Conservation (phyloP, 805 yeast species). For the Teunomyces funiuensis region DNA sequence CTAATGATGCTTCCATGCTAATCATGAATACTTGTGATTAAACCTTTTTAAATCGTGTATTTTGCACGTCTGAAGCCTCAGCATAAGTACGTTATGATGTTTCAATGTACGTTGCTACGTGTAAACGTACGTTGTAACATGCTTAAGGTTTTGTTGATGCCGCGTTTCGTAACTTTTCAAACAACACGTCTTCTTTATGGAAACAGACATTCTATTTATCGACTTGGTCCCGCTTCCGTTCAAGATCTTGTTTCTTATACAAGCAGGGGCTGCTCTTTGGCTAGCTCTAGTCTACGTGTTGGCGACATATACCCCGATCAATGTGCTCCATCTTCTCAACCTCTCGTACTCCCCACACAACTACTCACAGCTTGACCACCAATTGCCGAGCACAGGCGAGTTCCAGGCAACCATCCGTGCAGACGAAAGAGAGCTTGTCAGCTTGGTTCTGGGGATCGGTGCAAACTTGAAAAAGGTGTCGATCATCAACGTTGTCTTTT, state of each 20-base stretch:
- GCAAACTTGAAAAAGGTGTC: constrained; percentile 28
- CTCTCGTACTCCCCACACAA: constrained; percentile 40
- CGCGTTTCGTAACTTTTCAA: no score
- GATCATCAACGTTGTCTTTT: constrained; percentile 22
- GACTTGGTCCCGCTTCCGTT: constrained; percentile 39
- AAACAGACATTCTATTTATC: constrained; percentile 5
- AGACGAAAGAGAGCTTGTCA: constrained; percentile 28
- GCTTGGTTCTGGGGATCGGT: constrained; percentile 36
- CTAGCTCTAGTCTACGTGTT: constrained; percentile 42
- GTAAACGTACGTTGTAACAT: no score
- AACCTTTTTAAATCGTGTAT: constrained; percentile 31
- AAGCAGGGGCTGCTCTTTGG: constrained; percentile 58
- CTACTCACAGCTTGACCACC: constrained; percentile 24
- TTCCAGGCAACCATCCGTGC: constrained; percentile 30
- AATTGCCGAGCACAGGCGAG: constrained; percentile 28
- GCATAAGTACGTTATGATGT: not conserved
- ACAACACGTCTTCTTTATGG: constrained; percentile 5
- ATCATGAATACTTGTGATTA: constrained; percentile 55
- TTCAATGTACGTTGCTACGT: no score
- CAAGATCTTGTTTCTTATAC: constrained; percentile 48
- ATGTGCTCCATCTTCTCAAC: constrained; percentile 45
- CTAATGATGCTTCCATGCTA: constrained; percentile 63
- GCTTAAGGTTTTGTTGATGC: not conserved
- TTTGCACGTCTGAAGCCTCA: constrained; percentile 36
- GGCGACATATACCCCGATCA: constrained; percentile 37